These are phyloP conservation scores for Picochlorum sp. DNA, from an alignment of 139 green algal species.

Conservation along the genomic window DNA sequence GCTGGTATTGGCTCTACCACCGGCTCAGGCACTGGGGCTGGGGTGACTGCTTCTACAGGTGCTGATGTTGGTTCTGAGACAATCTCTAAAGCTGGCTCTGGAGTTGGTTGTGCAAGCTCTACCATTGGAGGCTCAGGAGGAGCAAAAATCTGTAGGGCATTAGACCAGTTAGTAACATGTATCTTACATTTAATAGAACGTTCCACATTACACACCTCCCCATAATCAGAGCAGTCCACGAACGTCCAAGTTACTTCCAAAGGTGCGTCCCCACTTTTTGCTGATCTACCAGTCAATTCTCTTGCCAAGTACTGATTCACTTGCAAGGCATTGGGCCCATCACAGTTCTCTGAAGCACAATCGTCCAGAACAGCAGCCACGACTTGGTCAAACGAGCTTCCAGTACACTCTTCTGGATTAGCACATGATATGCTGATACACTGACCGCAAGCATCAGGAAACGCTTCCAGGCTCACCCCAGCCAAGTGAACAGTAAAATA, in stretches of 20 bases:
- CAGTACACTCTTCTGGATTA: background rate
- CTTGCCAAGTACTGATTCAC: background rate
- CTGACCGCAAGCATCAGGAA: background rate
- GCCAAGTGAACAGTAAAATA: background rate
- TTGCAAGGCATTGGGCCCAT: background rate
- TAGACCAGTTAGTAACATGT: background rate
- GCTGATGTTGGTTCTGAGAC: background rate
- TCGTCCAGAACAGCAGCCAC: background rate
- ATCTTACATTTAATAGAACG: background rate
- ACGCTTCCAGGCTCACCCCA: background rate
- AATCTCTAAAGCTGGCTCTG: background rate
- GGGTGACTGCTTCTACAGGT: background rate
- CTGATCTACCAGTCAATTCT: background rate
- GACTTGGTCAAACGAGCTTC: background rate
- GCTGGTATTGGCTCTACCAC: background rate
- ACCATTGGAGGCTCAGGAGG: background rate
- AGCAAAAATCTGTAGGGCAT: background rate
- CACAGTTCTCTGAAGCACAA: background rate
- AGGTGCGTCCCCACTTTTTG: background rate
- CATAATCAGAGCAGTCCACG: background rate
- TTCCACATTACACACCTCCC: background rate
- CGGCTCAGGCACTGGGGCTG: background rate
- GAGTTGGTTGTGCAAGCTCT: background rate
- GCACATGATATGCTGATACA: background rate
- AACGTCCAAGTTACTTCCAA: background rate